Base-by-base conservation (phyloP, 495 filamentous ascomycete genomes). In the Penicillium atrosanguineum region DNA sequence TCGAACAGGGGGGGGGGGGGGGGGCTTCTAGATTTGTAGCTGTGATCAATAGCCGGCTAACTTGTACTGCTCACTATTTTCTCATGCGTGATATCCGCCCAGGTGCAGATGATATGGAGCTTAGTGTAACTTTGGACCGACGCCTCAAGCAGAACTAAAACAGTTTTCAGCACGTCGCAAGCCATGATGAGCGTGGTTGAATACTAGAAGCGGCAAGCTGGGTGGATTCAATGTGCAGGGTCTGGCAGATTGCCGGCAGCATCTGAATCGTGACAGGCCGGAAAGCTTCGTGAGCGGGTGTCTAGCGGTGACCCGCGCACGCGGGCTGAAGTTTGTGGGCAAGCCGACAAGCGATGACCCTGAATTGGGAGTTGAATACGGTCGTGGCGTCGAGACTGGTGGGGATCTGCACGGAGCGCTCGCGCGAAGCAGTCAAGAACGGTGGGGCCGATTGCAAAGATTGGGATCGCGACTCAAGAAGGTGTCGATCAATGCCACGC, bases 381-480 rank as follows among this genome's bases (percentile, higher is more conserved):
- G 18, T 26, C 39, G 44, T 56, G 61, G 57, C 57, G 50, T 61
- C 31, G 28, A 46, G 11, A 48, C 42, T 9, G 38, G 53, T 54
- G 48, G 38, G 34, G 59, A 57, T 62, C 59, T 55, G 59, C 59
- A 65, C 48, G 56, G 45, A 39, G 44, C 28, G 40, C 40, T 36
- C 39, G 21, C 59, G 54, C 26, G 53, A 63, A 52, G 48, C 37
- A 60, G 53, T 53, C 48, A 60, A 65, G 59, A 62, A 65, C 59
- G 59, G 62, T 62, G 59, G 59, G 48, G 53, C 47, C 29, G 26
- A 37, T 9, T 45, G 43, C 8, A 16, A 12, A 46, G 28, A n/a
- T n/a, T 25, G 46, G 44, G 50, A 55, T 60, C 62, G 36, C 34
- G 40, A 9, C 42, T 31, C 45, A 46, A 34, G 28, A 29, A 4